A percentile compares a stretch with the other conserved stretches of the same genome.
These are phyloP conservation scores for Vigna unguiculata DNA, from an alignment of 306 rosid species.

Conservation along the genomic window DNA sequence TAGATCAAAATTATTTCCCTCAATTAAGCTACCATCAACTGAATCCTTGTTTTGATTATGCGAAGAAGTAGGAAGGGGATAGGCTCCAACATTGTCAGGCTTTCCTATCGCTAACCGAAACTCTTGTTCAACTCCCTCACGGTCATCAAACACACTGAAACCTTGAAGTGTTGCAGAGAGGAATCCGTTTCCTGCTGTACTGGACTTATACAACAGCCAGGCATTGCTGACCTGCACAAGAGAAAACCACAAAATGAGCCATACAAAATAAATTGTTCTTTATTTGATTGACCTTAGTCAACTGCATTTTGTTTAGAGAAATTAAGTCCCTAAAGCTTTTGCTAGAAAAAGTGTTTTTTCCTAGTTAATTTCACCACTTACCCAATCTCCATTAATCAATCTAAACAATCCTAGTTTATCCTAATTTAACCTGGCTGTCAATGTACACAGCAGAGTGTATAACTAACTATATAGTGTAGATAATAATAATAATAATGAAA, in stretches of 20 bases:
- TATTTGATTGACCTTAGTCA: not conserved
- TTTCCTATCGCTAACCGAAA: constrained; percentile 92
- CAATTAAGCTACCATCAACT: constrained; percentile 46
- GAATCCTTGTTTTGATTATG: constrained; percentile 50
- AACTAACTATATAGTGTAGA: not conserved
- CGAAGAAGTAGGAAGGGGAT: constrained; percentile 46
- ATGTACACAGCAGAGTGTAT: not conserved
- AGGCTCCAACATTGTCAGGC: constrained; percentile 61
- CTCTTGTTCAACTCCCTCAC: constrained; percentile 85
- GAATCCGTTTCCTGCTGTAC: constrained; percentile 74
- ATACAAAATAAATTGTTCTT: constrained; percentile 2
- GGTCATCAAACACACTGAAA: constrained; percentile 88
- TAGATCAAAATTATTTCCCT: constrained; percentile 50
- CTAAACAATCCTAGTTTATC: too few relatives aligned
- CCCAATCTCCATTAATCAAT: not conserved
- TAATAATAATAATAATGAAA: not conserved
- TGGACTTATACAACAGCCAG: constrained; percentile 91
- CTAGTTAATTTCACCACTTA: not conserved
- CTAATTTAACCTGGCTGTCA: not conserved
- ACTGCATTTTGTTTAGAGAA: constrained; percentile 10
- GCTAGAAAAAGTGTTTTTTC: not conserved
- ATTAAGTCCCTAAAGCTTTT: constrained; percentile 9
- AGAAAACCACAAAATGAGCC: constrained; percentile 36
- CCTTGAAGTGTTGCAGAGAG: constrained; percentile 91
- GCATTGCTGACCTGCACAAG: constrained; percentile 75